Base-by-base conservation (phyloP, 208 protist species). In the Leptomonas pyrrhocoris region DNA sequence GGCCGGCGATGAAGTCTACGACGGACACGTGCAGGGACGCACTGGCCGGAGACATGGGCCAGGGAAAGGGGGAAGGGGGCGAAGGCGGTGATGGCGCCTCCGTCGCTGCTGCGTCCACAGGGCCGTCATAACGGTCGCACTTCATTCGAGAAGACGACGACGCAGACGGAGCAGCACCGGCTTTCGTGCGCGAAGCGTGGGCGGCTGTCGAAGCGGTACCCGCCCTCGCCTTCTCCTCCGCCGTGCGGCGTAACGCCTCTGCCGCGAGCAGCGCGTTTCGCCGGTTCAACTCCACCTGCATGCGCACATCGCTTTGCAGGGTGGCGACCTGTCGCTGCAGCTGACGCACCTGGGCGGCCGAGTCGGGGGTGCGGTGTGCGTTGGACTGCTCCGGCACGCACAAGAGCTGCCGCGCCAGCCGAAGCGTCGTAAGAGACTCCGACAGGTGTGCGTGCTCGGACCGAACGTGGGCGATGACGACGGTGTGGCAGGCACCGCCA, bases 371-470 rank as follows among this genome's bases (percentile, higher is more conserved):
- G 27, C 86, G 77, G 72, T 98, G 90, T 23, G 88, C 77, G 3
- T 46, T 31, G 1, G 89, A 79, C 11, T 85, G 56, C 40, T 93
- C 97, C 23, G 84, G 68, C 16, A 98, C 93, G 19, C 85, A 83
- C 77, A 92, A 83, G 67, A 98, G 83, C 9, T 93, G 87, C 30
- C 84, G 81, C 7, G 95, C 97, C 73, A 98, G 96, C 31, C 88
- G 81, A 19, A 98, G 77, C 40, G 97, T 97, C 4, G 90, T 79
- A 12, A 98, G 28, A 7, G 72, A 89, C 90, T 70, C 93, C 68
- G 31, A 94, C 84, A 23, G 90, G 72, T 68, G 86, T 62, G n/a
- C 57, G 51, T 27, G 59, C 53, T 64, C 88, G 30, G 38, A 77
- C 68, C 85, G 81, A 6, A 98, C 68, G 73, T 98, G 96, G 19